Evolutionary conservation across 2,329 filamentous ascomycete species (phyloP), one percentile per base, ranked within the genome.

Genomic region (Stachybotrys echinatus): DNA sequence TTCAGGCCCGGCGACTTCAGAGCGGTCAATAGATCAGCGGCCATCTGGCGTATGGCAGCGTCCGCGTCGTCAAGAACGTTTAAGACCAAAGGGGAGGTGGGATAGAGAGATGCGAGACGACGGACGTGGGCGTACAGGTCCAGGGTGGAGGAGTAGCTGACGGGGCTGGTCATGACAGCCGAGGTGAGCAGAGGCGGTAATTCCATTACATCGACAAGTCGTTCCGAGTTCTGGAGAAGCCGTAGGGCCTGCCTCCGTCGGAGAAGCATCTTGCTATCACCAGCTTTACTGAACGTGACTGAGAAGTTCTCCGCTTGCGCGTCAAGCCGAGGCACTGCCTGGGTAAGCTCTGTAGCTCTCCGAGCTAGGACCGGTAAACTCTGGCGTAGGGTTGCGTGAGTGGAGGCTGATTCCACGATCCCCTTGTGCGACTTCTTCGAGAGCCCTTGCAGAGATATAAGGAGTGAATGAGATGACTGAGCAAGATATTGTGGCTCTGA

Each of bases 61-160:
- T 96, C 90, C 10, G 92, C 89, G 65, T 96, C 89, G 3, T 71
- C 65, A 10, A 84, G 77, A 19, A 97, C 85, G 21, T 87, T 85
- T 18, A 76, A 76, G 22, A 97, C 80, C 42, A 97, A 74, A 1
- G 80, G 74, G 0, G 91, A 96, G 48, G 85, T 76, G 0, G 92
- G 88, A 64, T 96, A 95, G 23, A 97, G 74, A 0, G 84, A 83
- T 53, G 91, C 84, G 6, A 99, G 76, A 7, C 94, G 83, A 58
- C 89, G 89, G 63, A 96, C 94, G 65, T 97, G 94, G n/a, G 89
- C 87, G 63, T 95, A 88, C 3, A 99, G 77, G 66, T 99, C 94
- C 31, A 99, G 76, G 0, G 92, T 92, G 0, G 90, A 89, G 2
- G 91, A 86, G 72, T 96, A 95, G 58, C 90, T 95, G 52, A 84